Percentiles rank a stretch among this genome's conserved stretches.
These are phyloP conservation scores for Dissophora globulifera DNA, from an alignment of 192 early-diverging fungal genomes.

Conservation along the genomic window DNA sequence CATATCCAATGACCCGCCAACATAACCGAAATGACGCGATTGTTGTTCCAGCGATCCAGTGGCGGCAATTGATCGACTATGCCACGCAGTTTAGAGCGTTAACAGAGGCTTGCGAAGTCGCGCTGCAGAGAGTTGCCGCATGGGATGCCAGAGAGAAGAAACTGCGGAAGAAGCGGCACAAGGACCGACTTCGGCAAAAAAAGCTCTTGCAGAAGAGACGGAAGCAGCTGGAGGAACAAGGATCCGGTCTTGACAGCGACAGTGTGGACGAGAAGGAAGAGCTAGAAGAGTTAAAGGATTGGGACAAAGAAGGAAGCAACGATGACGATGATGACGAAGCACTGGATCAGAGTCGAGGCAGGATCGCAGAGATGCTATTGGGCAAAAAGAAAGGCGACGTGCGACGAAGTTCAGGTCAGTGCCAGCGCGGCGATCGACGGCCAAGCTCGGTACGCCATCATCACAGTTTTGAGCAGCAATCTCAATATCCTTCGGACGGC, in stretches of 20 bases:
- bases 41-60: slow-evolving; percentile 4
- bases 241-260: background rate
- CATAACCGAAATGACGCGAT: slow-evolving; percentile 5
- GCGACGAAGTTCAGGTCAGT: no score
- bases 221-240: background rate
- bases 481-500: no score
- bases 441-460: no score
- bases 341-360: slow-evolving; percentile 7
- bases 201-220: slow-evolving; percentile 5
- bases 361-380: background rate
- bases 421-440: no score
- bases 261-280: slow-evolving; percentile 18
- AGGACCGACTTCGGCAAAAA: background rate
- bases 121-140: no score
- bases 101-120: slow-evolving; percentile 5
- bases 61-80: slow-evolving; percentile 23
- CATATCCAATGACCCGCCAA: background rate
- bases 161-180: background rate
- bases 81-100: slow-evolving; percentile 21
- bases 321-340: slow-evolving; percentile 23
- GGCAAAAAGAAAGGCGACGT: background rate
- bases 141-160: slow-evolving; percentile 14
- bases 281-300: slow-evolving; percentile 20
- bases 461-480: no score
- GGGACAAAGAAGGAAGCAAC: slow-evolving; percentile 22